Evolutionary conservation across 1,284 basidiomycete species (phyloP).

Genomic region (Puccinia hordei): DNA sequence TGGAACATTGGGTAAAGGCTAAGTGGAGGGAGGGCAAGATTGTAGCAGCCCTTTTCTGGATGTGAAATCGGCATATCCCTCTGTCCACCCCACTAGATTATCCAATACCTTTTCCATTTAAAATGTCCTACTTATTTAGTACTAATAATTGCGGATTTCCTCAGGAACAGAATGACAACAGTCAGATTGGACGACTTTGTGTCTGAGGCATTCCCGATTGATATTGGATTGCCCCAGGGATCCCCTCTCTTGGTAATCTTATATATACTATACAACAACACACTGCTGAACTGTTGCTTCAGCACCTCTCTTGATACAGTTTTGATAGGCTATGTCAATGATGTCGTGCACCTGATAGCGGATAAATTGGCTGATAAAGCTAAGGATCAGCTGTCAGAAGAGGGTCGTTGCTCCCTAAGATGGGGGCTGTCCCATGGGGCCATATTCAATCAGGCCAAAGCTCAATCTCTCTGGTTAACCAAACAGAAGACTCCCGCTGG

Average conservation of each 20-base stretch:
- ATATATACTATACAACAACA: slow-evolving; percentile 21
- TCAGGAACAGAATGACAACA: not conserved
- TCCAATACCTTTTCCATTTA: too few relatives aligned
- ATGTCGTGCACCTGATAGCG: slow-evolving; percentile 22
- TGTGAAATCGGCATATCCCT: slow-evolving; percentile 33
- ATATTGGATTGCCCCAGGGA: slow-evolving; percentile 22
- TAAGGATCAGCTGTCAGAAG: not conserved
- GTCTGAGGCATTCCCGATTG: not conserved
- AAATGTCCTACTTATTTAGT: too few relatives aligned
- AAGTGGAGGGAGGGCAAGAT: slow-evolving; percentile 36
- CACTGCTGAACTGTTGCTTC: not conserved
- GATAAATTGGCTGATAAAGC: not conserved
- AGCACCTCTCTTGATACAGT: not conserved
- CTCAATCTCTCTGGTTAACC: too few relatives aligned
- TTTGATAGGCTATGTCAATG: slow-evolving; percentile 17
- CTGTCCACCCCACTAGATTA: not conserved
- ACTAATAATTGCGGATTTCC: too few relatives aligned
- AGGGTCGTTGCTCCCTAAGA: not conserved
- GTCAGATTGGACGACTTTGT: not conserved
- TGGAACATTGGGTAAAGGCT: too few relatives aligned
- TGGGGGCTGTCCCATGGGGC: not conserved
- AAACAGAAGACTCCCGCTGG: too few relatives aligned
- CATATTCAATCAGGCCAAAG: too few relatives aligned
- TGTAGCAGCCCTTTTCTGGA: not conserved
- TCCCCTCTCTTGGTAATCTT: slow-evolving; percentile 30